phyloP scores from a whole-genome alignment of 116 monocot genomes.

The Iris pallida region DNA sequence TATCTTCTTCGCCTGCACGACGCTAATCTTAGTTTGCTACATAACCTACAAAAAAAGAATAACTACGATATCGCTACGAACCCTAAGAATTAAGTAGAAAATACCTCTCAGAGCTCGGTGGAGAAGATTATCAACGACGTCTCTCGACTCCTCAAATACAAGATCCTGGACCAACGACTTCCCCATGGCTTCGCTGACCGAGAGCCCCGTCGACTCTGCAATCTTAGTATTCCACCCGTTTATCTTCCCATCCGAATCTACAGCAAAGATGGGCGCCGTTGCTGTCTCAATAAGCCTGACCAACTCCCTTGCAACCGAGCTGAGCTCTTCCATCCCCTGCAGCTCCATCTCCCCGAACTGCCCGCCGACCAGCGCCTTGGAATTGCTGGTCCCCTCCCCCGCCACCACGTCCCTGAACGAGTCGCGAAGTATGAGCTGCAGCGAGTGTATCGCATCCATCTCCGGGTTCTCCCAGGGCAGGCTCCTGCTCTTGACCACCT shows the following conservation, averaged over 20 bases:
- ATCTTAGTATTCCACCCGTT: slow-evolving; percentile 88
- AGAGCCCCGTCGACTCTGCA: slow-evolving; percentile 65
- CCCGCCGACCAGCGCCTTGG: slow-evolving; percentile 30
- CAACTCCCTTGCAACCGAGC: slow-evolving; percentile 80
- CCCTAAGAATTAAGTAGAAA: neutral
- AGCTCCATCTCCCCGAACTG: slow-evolving; percentile 39
- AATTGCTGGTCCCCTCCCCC: slow-evolving; percentile 24
- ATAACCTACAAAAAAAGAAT: neutral
- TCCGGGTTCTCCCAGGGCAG: slow-evolving; percentile 87
- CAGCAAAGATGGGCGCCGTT: slow-evolving; percentile 70
- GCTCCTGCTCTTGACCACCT: slow-evolving; percentile 83
- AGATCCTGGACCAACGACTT: slow-evolving; percentile 70
- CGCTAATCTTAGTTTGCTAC: neutral
- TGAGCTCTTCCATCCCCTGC: slow-evolving; percentile 70
- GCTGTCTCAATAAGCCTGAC: slow-evolving; percentile 89
- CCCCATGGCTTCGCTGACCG: slow-evolving; percentile 78
- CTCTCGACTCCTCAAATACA: slow-evolving; percentile 51
- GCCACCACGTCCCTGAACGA: slow-evolving; percentile 45
- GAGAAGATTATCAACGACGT: slow-evolving; percentile 47
- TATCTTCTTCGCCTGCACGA: slow-evolving; percentile 79
- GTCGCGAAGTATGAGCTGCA: slow-evolving; percentile 81
- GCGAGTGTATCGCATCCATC: slow-evolving; percentile 84
- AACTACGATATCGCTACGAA: too few species aligned
- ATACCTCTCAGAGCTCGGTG: slow-evolving; percentile 59
- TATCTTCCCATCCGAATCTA: slow-evolving; percentile 55